Percentiles rank a stretch among this genome's conserved stretches.
Evolutionary conservation across 192 early-diverging fungal genomes (phyloP).

Genomic region (Gryganskiella cystojenkinii): DNA sequence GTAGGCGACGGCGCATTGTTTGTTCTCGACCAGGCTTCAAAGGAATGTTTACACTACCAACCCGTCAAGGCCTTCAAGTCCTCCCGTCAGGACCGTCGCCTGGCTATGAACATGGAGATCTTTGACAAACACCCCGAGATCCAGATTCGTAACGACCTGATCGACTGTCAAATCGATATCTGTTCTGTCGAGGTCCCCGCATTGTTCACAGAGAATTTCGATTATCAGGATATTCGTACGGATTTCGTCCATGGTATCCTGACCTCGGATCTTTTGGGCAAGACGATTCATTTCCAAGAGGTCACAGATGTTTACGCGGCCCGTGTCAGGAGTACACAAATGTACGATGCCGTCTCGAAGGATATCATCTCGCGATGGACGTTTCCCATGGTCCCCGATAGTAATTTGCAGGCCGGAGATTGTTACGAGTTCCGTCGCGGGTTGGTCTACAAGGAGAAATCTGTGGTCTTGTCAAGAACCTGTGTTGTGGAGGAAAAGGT

Average conservation of each 20-base stretch:
- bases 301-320: slow-evolving; percentile 74
- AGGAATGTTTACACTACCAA: slow-evolving; percentile 87
- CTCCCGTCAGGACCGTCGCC: slow-evolving; percentile 54
- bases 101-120: slow-evolving; percentile 69
- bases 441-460: slow-evolving; percentile 86
- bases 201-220: slow-evolving; percentile 97
- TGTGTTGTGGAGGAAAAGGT: slow-evolving; percentile 80
- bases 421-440: slow-evolving; percentile 80
- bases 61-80: slow-evolving; percentile 69
- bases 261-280: slow-evolving; percentile 85
- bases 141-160: slow-evolving; percentile 88
- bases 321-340: slow-evolving; percentile 71
- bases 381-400: slow-evolving; percentile 96
- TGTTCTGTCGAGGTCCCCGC: slow-evolving; percentile 93
- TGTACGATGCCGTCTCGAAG: slow-evolving; percentile 82
- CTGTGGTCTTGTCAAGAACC: slow-evolving; percentile 79
- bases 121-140: slow-evolving; percentile 76
- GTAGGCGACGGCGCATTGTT: slow-evolving; percentile 83
- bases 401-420: slow-evolving; percentile 75
- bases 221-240: slow-evolving; percentile 90
- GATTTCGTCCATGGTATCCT: slow-evolving; percentile 94
- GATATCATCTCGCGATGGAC: slow-evolving; percentile 93
- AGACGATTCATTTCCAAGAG: slow-evolving; percentile 89
- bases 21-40: slow-evolving; percentile 80
- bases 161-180: slow-evolving; percentile 93